Evolutionary conservation across 306 rosid species (phyloP).

Genomic region (Arachis stenosperma): DNA sequence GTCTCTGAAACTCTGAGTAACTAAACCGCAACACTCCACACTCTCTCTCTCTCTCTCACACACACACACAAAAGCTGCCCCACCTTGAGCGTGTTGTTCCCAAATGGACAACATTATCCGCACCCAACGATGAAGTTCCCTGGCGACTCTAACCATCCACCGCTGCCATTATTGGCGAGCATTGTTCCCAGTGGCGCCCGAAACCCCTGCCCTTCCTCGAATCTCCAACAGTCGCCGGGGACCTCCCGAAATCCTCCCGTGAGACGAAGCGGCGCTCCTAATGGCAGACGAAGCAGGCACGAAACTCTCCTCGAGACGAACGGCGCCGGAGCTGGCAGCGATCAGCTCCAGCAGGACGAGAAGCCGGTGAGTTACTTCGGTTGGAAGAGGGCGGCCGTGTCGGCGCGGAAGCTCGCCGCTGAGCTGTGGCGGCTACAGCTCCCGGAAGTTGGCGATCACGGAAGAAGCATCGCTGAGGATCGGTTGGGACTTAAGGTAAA

Average conservation of each 20-base stretch:
- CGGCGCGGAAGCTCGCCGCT: conserved; percentile 91
- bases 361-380: conserved; percentile 40
- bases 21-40: background rate
- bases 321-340: conserved; percentile 12
- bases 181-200: conserved; percentile 32
- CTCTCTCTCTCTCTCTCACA: background rate
- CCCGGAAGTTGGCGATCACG: conserved; percentile 56
- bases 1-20: background rate
- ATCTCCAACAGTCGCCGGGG: conserved; percentile 53
- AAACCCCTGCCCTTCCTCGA: conserved; percentile 57
- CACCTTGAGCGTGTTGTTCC: background rate
- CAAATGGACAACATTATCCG: conserved; percentile 54
- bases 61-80: background rate
- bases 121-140: conserved; percentile 65
- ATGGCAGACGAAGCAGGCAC: conserved; percentile 73
- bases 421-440: conserved; percentile 81
- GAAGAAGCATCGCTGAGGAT: conserved; percentile 32
- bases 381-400: conserved; percentile 46
- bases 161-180: conserved; percentile 45
- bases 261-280: conserved; percentile 38
- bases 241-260: conserved; percentile 33
- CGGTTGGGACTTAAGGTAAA: conserved; percentile 65
- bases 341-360: conserved; percentile 44
- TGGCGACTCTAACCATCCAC: conserved; percentile 40
- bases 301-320: conserved; percentile 58